Base-by-base conservation (phyloP, 2,329 filamentous ascomycete genomes). In the Stachybotrys chartarum region DNA sequence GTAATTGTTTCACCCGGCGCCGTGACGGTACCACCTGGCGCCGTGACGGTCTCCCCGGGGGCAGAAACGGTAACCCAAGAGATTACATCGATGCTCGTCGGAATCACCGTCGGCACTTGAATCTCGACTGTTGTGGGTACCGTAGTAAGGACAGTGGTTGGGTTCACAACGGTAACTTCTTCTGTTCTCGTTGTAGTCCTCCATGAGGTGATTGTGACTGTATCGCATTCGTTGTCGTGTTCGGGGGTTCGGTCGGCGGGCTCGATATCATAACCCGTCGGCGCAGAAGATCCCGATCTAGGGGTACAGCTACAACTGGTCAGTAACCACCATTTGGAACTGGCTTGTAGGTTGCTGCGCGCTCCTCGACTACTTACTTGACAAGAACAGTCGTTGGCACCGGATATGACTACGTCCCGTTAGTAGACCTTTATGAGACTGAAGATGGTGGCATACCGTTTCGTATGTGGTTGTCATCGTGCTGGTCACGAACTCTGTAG, bases 1-100 rank as follows among this genome's bases (percentile, higher is more conserved):
- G 63, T 59, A 6, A 61, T 30, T 17, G 57, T 58, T 16, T 46
- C 18, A 6, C 24, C 30, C 11, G 39, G n/a, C 7, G 39, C 42
- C 24, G 51, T 56, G 17, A 57, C 49, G 18, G 53, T 54, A 30
- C 30, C 42, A 7, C 47, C n/a, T 7, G n/a, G 30, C 24, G 7
- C 32, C 11, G 46, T 49, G n/a, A 54, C 30, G 10, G 52, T 54
- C n/a, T 35, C 45, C 6, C 42, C 14, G 11, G 45, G 18, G 3
- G 18, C 45, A 14, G 18, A 30, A 6, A 10, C 42, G 10, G 32
- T 11, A 30, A 32, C 45, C 8, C 42, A 14, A 49, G 45, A 17
- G 45, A 17, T n/a, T 8, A 17, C 44, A n/a, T 6, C 42, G 52
- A 32, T 11, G 42, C 14, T 39, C 6, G 51, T 53, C 35, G 8